These are phyloP conservation scores for Chlamydomonas schloesseri DNA, from an alignment of 139 green algal species.

Conservation along the genomic window DNA sequence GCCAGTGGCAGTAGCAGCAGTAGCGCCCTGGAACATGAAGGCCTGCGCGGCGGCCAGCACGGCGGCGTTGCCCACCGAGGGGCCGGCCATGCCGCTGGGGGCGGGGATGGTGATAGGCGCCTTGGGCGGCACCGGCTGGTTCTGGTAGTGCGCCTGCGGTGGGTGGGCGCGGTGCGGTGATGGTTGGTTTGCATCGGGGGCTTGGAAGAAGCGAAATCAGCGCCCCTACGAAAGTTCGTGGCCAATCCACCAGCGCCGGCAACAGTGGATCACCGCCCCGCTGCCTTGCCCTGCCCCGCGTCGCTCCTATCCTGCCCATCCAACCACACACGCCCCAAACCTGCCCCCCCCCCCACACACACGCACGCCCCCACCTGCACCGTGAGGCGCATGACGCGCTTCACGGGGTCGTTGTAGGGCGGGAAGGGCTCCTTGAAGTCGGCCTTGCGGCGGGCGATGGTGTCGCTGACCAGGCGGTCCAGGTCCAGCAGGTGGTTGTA, in stretches of 20 bases:
- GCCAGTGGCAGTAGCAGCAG: too few species aligned
- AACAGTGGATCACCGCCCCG: too few species aligned
- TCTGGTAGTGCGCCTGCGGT: neutral
- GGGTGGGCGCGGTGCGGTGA: neutral
- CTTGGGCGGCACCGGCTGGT: constrained; percentile 2
- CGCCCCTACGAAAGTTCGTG: too few species aligned
- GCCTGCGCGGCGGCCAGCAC: neutral
- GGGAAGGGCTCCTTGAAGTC: constrained; percentile 72
- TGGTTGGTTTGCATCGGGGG: too few species aligned
- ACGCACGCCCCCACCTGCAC: constrained; percentile 22
- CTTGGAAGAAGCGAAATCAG: too few species aligned
- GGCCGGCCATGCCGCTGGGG: too few species aligned
- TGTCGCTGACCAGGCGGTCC: constrained; percentile 73
- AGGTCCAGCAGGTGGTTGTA: constrained; percentile 76
- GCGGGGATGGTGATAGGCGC: neutral
- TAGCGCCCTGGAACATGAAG: neutral
- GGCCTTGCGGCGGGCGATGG: constrained; percentile 70
- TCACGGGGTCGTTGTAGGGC: constrained; percentile 37
- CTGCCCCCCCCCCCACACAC: too few species aligned
- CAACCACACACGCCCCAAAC: too few species aligned
- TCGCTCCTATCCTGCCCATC: too few species aligned
- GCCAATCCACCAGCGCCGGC: too few species aligned
- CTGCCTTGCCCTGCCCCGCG: too few species aligned
- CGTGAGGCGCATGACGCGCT: constrained; percentile 14
- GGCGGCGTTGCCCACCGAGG: neutral